Percentiles rank a stretch among this genome's conserved stretches.
These are phyloP conservation scores for Westerdykella ornata DNA, from an alignment of 2,329 filamentous ascomycete genomes.

Conservation along the genomic window DNA sequence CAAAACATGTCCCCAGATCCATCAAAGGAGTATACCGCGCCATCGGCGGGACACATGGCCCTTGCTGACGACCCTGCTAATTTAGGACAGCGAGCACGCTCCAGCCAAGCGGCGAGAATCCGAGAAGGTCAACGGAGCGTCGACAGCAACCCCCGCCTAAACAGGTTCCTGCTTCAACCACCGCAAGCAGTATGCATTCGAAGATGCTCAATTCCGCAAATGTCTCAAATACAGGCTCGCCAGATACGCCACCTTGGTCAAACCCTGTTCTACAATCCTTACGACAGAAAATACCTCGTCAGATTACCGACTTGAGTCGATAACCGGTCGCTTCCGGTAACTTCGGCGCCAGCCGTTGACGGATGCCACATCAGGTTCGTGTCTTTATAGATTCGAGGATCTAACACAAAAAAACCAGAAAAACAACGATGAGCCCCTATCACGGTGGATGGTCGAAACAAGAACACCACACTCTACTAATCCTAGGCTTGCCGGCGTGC, in stretches of 20 bases:
- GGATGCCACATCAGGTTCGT: conserved; percentile 12
- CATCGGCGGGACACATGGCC: conserved; percentile 15
- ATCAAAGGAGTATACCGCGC: conserved; percentile 12
- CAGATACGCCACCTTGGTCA: no score
- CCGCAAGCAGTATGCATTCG: no score
- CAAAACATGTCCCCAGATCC: conserved; percentile 13
- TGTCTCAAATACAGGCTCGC: no score
- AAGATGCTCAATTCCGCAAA: no score
- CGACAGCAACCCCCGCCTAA: no score
- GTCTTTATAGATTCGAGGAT: conserved; percentile 9
- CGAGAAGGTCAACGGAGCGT: conserved; percentile 8
- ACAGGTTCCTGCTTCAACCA: no score
- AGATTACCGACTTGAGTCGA: no score
- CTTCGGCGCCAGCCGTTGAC: not conserved
- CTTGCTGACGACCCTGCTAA: conserved; percentile 34
- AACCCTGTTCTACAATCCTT: no score
- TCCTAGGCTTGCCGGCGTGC: not conserved
- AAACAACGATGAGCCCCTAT: not conserved
- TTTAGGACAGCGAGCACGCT: conserved; percentile 31
- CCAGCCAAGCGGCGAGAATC: conserved; percentile 31
- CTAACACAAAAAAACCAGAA: conserved; percentile 12
- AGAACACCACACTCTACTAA: not conserved
- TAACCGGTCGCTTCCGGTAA: no score
- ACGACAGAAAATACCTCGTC: no score
- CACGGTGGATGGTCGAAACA: not conserved